Evolutionary conservation across 805 yeast genomes (phyloP), one percentile per base, ranked within the genome.

Genomic region (Diddensiella santjacobensis): DNA sequence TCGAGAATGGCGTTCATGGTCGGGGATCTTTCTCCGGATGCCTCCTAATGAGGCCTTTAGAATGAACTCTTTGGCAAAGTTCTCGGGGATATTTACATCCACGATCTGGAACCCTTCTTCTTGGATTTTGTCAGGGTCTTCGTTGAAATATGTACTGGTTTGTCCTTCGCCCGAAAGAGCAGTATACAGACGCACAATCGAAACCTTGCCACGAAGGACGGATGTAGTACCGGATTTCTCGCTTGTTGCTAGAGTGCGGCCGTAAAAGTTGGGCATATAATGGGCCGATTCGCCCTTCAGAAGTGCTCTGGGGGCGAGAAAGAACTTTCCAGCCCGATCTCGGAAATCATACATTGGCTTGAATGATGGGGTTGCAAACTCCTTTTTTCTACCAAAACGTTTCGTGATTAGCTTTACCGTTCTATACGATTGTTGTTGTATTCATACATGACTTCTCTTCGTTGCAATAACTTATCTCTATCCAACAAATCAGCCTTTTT

Each of bases 241-340:
- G 2, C 61, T 46, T 17, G 64, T 56, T 2, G 58, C 60, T 31
- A 88, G 61, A 1, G 81, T 72, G 19, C 71, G 72, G 0, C 83
- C 91, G 22, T 67, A 62, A 50, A 91, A 71, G 60, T 89, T 89
- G 6, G 98, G 96, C 68, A 93, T 87, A 63, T 79, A 93, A 41
- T 80, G 68, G 0, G 97, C 74, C 59, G 77, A 83, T 4, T 85
- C 90, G 10, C 72, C 68, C 51, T 77, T 78, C 77, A 91, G 90
- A 57, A 78, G 83, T 1, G 89, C 78, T n/a, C 77, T 72, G 1
- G 98, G 98, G 0, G 96, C 78, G 15, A 75, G 70, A 70, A 89
- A 93, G 53, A 90, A 73, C 67, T 89, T 88, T 20, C 98, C 99
- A 33, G 81, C 77, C 2, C 91, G 86, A 57, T 83, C 83, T 42